phyloP scores from a whole-genome alignment of 805 yeast genomes.

The Saccharomyces paradoxus region DNA sequence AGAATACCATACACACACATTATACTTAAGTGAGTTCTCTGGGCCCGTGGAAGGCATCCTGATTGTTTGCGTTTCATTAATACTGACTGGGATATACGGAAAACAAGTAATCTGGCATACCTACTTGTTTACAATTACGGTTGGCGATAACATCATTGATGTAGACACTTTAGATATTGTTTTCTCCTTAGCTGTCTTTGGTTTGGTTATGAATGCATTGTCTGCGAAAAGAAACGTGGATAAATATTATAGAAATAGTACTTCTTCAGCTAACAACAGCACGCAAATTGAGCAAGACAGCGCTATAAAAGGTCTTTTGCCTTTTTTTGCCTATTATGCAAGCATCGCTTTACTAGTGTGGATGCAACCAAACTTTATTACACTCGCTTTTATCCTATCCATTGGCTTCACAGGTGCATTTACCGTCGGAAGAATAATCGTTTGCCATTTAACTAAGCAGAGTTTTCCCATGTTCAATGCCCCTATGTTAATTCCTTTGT shows the following conservation, averaged over 20 bases:
- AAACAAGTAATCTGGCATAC: slow-evolving; percentile 54
- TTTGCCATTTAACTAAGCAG: slow-evolving; percentile 77
- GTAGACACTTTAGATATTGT: slow-evolving; percentile 40
- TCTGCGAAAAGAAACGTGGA: slow-evolving; percentile 60
- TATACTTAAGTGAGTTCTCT: slow-evolving; percentile 68
- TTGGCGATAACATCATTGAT: slow-evolving; percentile 12
- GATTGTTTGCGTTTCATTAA: slow-evolving; percentile 46
- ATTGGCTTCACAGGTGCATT: slow-evolving; percentile 75
- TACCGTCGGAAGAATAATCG: slow-evolving; percentile 82
- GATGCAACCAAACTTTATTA: slow-evolving; percentile 41
- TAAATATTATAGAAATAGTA: slow-evolving; percentile 35
- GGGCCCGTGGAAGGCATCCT: slow-evolving; percentile 96
- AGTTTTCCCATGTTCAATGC: slow-evolving; percentile 65
- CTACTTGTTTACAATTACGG: slow-evolving; percentile 29
- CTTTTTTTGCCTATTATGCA: slow-evolving; percentile 52
- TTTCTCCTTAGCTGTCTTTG: slow-evolving; percentile 50
- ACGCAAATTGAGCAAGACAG: slow-evolving; percentile 17
- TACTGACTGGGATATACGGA: slow-evolving; percentile 61
- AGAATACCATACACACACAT: slow-evolving; percentile 80
- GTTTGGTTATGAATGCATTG: slow-evolving; percentile 53
- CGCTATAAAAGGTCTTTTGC: slow-evolving; percentile 52
- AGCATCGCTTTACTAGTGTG: slow-evolving; percentile 41
- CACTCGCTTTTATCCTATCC: slow-evolving; percentile 55
- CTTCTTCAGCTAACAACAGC: slow-evolving; percentile 18
- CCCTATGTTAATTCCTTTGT: slow-evolving; percentile 58